These are phyloP conservation scores for Alternaria sp. DNA, from an alignment of 2,329 filamentous ascomycete species.

Conservation along the genomic window DNA sequence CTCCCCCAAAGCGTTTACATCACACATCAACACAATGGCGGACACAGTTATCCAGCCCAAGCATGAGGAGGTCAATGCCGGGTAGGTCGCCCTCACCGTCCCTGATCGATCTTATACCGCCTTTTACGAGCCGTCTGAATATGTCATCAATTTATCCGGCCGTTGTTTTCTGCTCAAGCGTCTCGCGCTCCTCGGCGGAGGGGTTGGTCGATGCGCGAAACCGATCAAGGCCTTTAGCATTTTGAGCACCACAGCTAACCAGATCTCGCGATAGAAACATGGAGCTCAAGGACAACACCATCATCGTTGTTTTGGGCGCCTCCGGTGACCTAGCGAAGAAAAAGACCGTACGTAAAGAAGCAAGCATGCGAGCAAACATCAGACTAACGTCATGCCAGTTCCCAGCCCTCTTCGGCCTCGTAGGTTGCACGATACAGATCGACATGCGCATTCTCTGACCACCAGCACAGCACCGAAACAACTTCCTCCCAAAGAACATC, in stretches of 20 bases:
- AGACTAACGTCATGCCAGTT: slow-evolving; percentile 65
- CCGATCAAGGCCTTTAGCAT: slow-evolving; percentile 2
- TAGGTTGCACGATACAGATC: slow-evolving; percentile 61
- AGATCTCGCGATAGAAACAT: slow-evolving; percentile 66
- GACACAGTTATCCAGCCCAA: slow-evolving; percentile 57
- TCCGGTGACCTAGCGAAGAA: slow-evolving; percentile 99
- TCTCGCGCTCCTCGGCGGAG: slow-evolving; percentile 4
- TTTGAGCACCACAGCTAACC: slow-evolving; percentile 36
- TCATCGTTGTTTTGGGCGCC: slow-evolving; percentile 94
- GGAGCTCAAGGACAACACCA: slow-evolving; percentile 98
- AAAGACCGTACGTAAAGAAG: slow-evolving; percentile 78
- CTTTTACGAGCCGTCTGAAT: background rate
- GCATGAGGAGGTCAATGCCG: slow-evolving; percentile 52
- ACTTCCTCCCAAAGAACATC: slow-evolving; percentile 96
- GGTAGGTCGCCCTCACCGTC: slow-evolving; percentile 46
- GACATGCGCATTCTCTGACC: slow-evolving; percentile 23
- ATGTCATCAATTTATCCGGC: slow-evolving; percentile 11
- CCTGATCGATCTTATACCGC: background rate
- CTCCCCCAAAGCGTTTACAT: slow-evolving; percentile 26
- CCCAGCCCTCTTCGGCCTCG: slow-evolving; percentile 94
- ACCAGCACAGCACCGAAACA: slow-evolving; percentile 83
- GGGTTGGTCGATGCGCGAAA: slow-evolving; percentile 15
- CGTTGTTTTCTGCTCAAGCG: background rate
- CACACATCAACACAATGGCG: slow-evolving; percentile 47
- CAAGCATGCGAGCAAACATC: background rate